These are phyloP conservation scores for Capsella bursapastoris DNA, from an alignment of 345 rosid species.

Conservation along the genomic window DNA sequence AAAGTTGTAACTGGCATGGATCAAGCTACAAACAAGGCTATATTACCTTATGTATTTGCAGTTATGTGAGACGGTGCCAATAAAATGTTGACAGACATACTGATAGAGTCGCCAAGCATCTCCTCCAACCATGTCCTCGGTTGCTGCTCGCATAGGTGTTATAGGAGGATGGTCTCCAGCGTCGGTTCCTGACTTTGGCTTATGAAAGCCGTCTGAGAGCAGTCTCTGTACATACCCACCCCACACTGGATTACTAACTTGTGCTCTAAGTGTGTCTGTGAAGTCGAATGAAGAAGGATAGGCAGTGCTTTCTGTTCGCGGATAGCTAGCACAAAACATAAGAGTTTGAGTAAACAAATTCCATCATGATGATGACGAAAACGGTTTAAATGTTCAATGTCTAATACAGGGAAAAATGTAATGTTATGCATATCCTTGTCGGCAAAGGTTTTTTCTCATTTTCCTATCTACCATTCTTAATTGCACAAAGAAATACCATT, in stretches of 20 bases:
- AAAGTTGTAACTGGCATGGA: constrained; percentile 21
- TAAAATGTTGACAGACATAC: constrained; percentile 91
- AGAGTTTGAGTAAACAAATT: constrained; percentile 12
- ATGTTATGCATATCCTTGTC: constrained; percentile 13
- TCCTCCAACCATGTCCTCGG: constrained; percentile 69
- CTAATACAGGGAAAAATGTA: neutral
- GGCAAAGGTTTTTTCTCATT: neutral
- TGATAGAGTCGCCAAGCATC: constrained; percentile 96
- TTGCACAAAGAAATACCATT: constrained; percentile 11
- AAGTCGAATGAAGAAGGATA: constrained; percentile 95
- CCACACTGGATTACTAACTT: constrained; percentile 63
- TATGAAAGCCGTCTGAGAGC: constrained; percentile 67
- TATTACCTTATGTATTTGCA: constrained; percentile 81
- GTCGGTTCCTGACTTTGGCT: constrained; percentile 81
- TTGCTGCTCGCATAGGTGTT: constrained; percentile 81
- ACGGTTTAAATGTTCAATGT: neutral
- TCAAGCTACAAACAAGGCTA: constrained; percentile 19
- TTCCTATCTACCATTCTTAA: constrained; percentile 6
- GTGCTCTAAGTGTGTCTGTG: constrained; percentile 69
- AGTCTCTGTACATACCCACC: constrained; percentile 60
- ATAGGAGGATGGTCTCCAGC: constrained; percentile 99
- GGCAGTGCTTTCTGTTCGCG: constrained; percentile 96
- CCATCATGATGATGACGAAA: constrained; percentile 8
- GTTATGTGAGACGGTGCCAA: constrained; percentile 92
- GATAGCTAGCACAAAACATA: constrained; percentile 62